A percentile compares a stretch with the other conserved stretches of the same genome.
These are phyloP conservation scores for Wickerhamomyces xylosicus DNA, from an alignment of 805 yeast genomes.

Conservation along the genomic window DNA sequence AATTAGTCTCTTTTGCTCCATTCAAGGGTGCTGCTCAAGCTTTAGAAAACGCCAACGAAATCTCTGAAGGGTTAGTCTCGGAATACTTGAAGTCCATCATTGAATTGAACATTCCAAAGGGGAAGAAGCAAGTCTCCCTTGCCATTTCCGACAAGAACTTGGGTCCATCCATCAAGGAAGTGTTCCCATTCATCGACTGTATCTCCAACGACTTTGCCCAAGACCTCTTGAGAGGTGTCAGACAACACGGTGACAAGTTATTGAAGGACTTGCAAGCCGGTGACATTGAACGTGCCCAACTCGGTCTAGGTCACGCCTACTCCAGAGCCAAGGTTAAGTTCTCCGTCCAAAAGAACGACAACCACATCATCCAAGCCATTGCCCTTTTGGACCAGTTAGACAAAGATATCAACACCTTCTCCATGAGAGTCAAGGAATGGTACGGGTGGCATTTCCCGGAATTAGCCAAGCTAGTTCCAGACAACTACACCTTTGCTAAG, in stretches of 20 bases:
- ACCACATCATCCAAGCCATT: conserved; percentile 98
- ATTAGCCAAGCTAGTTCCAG: conserved; percentile 95
- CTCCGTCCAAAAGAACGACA: conserved; percentile 96
- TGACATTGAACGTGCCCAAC: conserved; percentile 95
- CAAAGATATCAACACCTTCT: conserved; percentile 94
- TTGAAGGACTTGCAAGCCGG: conserved; percentile 89
- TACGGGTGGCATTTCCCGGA: conserved; percentile 99
- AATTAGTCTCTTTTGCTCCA: conserved; percentile 92
- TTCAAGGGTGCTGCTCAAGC: conserved; percentile 99
- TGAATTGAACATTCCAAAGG: conserved; percentile 83
- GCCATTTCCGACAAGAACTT: conserved; percentile 92
- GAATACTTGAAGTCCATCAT: conserved; percentile 84
- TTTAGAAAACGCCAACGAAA: conserved; percentile 94
- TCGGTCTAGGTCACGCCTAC: conserved; percentile 98
- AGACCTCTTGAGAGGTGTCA: conserved; percentile 90
- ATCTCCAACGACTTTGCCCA: conserved; percentile 86
- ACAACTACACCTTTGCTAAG: conserved; percentile 92
- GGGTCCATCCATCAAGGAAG: conserved; percentile 94
- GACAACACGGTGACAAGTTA: conserved; percentile 81
- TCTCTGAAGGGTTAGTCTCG: conserved; percentile 92
- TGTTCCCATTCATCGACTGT: conserved; percentile 82
- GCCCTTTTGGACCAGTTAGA: conserved; percentile 93
- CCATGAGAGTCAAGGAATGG: conserved; percentile 99
- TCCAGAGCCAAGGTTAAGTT: conserved; percentile 99
- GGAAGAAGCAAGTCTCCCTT: conserved; percentile 55